Percentiles rank a stretch among this genome's conserved stretches.
Evolutionary conservation across 2,329 filamentous ascomycete species (phyloP).

Genomic region (Zymoseptoria crescenta): DNA sequence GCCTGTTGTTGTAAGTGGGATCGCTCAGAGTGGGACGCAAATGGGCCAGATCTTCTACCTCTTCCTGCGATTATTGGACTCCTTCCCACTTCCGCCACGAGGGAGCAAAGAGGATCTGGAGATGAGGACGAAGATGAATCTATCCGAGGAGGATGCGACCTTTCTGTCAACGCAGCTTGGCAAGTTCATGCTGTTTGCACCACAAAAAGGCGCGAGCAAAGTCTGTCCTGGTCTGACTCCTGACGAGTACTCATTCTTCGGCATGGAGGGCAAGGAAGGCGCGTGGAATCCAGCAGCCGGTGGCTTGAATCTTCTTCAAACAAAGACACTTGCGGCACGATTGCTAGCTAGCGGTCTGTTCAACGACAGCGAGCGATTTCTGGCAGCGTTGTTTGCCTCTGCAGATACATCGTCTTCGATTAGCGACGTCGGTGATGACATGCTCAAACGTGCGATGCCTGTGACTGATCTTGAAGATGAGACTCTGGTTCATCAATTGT

Average conservation of each 20-base stretch:
- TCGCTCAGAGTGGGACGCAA: slow-evolving; percentile 51
- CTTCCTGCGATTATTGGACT: slow-evolving; percentile 65
- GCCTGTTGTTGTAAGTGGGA: slow-evolving; percentile 60
- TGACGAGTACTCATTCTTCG: slow-evolving; percentile 62
- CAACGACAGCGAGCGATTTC: slow-evolving; percentile 69
- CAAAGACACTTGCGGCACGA: slow-evolving; percentile 59
- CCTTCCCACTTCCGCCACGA: slow-evolving; percentile 63
- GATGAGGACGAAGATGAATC: slow-evolving; percentile 57
- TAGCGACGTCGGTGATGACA: slow-evolving; percentile 76
- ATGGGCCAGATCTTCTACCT: slow-evolving; percentile 70
- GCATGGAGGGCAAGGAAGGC: slow-evolving; percentile 57
- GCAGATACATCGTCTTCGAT: slow-evolving; percentile 75
- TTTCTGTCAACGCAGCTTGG: slow-evolving; percentile 70
- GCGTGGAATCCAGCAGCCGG: slow-evolving; percentile 58
- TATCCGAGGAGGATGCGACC: slow-evolving; percentile 62
- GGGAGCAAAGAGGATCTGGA: slow-evolving; percentile 70
- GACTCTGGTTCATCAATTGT: slow-evolving; percentile 56
- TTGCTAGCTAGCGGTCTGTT: slow-evolving; percentile 83
- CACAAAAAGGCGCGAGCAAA: slow-evolving; percentile 29
- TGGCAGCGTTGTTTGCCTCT: slow-evolving; percentile 76
- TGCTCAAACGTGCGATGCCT: slow-evolving; percentile 67
- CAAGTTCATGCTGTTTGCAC: slow-evolving; percentile 62
- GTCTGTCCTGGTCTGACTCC: slow-evolving; percentile 54
- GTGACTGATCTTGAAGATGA: slow-evolving; percentile 65
- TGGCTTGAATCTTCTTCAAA: slow-evolving; percentile 59